phyloP scores from a whole-genome alignment of 192 early-diverging fungal species.

The Backusella parvicylindrica region DNA sequence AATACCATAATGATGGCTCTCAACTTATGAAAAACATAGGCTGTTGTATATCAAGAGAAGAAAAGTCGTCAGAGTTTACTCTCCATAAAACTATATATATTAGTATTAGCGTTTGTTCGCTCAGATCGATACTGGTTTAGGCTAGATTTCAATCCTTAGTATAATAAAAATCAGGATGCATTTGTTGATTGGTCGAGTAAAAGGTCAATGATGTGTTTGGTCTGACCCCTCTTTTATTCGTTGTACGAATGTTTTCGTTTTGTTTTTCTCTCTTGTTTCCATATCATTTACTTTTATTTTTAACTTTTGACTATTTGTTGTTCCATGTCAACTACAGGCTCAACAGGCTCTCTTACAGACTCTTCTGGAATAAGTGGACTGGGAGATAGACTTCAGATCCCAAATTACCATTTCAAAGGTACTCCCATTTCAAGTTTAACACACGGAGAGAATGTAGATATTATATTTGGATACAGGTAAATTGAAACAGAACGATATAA shows the following conservation, averaged over 20 bases:
- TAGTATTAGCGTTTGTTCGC: neutral
- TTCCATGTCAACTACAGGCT: conserved; percentile 24
- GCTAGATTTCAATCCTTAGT: neutral
- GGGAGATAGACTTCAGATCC: conserved; percentile 22
- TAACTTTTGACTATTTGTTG: neutral
- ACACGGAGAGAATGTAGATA: conserved; percentile 23
- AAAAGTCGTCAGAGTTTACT: neutral
- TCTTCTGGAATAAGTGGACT: neutral
- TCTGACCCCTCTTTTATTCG: neutral
- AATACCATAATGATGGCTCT: neutral
- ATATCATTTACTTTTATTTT: neutral
- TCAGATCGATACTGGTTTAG: neutral
- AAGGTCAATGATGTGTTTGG: neutral
- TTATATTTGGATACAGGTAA: conserved; percentile 26
- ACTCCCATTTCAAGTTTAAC: conserved; percentile 12
- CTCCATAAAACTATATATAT: too few relatives aligned
- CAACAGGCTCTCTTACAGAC: conserved; percentile 16
- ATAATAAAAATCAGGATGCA: neutral
- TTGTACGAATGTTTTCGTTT: neutral
- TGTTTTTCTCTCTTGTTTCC: neutral
- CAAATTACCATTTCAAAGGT: conserved; percentile 26
- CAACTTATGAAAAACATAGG: neutral
- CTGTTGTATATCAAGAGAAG: neutral
- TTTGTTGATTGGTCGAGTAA: neutral
- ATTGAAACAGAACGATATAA: neutral